Percentiles rank a stretch among this genome's conserved stretches.
Evolutionary conservation across 176 grass and related monocot genomes (phyloP).

Genomic region (Aechmea fasciata): DNA sequence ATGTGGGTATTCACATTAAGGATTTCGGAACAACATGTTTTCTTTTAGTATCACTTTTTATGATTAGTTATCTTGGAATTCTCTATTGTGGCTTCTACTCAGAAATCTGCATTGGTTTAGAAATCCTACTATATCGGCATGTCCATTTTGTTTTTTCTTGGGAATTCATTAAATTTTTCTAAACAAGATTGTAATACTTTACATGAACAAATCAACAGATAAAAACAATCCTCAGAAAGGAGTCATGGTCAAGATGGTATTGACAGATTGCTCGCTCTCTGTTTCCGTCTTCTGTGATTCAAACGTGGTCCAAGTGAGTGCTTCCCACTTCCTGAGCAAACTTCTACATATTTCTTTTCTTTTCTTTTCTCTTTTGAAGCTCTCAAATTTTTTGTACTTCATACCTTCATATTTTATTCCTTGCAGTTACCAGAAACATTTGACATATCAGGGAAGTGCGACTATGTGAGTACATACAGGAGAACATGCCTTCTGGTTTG

Average conservation of each 20-base stretch:
- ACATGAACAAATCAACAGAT: constrained; percentile 36
- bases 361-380: background rate
- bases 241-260: constrained; percentile 68
- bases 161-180: constrained; percentile 7
- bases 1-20: too few species aligned
- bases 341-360: constrained; percentile 21
- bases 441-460: constrained; percentile 49
- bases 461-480: constrained; percentile 56
- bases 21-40: too few species aligned
- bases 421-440: constrained; percentile 52
- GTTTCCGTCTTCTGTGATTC: constrained; percentile 67
- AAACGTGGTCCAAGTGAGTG: constrained; percentile 47
- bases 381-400: constrained; percentile 8
- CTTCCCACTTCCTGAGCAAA: constrained; percentile 12
- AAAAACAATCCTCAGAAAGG: constrained; percentile 61
- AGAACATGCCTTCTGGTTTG: constrained; percentile 1
- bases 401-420: constrained; percentile 7
- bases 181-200: constrained; percentile 23
- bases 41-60: too few species aligned
- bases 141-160: constrained; percentile 2
- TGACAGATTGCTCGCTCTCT: constrained; percentile 64
- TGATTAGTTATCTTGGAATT: too few species aligned
- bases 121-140: background rate
- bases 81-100: background rate
- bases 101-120: background rate